Evolutionary conservation across 1,284 basidiomycete genomes (phyloP).

Genomic region (Leccinum pachyderme): DNA sequence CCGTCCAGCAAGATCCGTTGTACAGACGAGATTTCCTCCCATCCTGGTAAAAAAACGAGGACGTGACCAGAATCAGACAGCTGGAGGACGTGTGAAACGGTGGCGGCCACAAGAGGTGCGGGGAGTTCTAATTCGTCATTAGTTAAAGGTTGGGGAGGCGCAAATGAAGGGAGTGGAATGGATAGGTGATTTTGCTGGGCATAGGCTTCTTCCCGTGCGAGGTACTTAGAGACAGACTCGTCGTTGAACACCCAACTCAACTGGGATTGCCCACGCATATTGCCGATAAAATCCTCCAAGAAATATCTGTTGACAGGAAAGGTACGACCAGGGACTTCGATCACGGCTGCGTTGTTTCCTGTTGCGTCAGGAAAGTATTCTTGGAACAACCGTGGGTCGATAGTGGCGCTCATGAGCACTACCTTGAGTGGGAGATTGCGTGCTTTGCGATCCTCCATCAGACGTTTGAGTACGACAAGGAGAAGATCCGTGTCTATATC

Average conservation of each 20-base stretch:
- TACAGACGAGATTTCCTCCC: constrained; percentile 89
- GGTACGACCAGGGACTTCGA: constrained; percentile 89
- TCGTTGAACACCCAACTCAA: constrained; percentile 72
- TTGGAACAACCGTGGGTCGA: constrained; percentile 88
- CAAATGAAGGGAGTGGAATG: constrained; percentile 25
- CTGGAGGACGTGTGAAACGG: constrained; percentile 77
- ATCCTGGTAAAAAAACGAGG: constrained; percentile 88
- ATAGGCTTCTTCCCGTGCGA: constrained; percentile 69
- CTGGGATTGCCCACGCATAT: constrained; percentile 43
- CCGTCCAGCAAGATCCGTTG: constrained; percentile 67
- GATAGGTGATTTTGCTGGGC: constrained; percentile 16
- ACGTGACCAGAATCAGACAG: constrained; percentile 85
- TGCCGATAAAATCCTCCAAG: constrained; percentile 75
- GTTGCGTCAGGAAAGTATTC: constrained; percentile 75
- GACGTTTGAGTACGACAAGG: constrained; percentile 86
- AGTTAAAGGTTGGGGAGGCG: constrained; percentile 22
- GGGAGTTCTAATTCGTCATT: constrained; percentile 83
- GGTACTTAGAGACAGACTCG: constrained; percentile 75
- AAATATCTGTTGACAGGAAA: constrained; percentile 85
- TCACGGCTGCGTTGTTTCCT: constrained; percentile 68
- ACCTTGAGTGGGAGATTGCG: constrained; percentile 82
- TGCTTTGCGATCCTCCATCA: constrained; percentile 75
- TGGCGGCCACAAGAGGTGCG: constrained; percentile 78
- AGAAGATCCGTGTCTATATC: constrained; percentile 94
- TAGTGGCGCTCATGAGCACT: constrained; percentile 94